Conservation (phyloP, 2,329 filamentous ascomycete species). For the Talaromyces sp. region DNA sequence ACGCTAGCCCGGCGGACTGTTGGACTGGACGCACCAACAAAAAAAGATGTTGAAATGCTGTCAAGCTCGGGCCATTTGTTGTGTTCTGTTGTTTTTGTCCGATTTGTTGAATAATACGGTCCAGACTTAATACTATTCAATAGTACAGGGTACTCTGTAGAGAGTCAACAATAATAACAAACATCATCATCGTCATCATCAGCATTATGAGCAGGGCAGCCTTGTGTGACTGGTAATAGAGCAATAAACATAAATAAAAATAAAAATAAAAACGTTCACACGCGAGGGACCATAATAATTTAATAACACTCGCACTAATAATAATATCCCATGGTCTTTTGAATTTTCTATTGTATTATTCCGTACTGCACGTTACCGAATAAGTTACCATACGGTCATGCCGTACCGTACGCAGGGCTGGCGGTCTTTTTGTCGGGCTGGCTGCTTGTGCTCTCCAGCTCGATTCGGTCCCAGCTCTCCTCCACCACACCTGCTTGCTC, state of each 20-base stretch:
- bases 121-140: not conserved
- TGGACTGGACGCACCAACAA: not conserved
- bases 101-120: not conserved
- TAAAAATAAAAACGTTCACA: not conserved
- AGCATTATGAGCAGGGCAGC: not conserved
- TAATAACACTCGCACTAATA: too few species aligned
- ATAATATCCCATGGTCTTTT: not conserved
- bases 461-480: not conserved
- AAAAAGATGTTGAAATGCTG: not conserved
- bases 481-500: not conserved
- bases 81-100: not conserved
- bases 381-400: not conserved
- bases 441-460: not conserved
- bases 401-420: not conserved
- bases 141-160: too few species aligned
- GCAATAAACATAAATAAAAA: not conserved
- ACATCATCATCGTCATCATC: not conserved
- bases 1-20: not conserved
- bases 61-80: not conserved
- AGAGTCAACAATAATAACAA: not conserved
- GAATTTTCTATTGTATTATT: not conserved
- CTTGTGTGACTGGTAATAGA: not conserved
- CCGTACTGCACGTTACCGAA: not conserved
- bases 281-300: not conserved
- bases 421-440: not conserved